Base-by-base conservation (phyloP, 139 green algal species). In the Haematococcus lacustris region DNA sequence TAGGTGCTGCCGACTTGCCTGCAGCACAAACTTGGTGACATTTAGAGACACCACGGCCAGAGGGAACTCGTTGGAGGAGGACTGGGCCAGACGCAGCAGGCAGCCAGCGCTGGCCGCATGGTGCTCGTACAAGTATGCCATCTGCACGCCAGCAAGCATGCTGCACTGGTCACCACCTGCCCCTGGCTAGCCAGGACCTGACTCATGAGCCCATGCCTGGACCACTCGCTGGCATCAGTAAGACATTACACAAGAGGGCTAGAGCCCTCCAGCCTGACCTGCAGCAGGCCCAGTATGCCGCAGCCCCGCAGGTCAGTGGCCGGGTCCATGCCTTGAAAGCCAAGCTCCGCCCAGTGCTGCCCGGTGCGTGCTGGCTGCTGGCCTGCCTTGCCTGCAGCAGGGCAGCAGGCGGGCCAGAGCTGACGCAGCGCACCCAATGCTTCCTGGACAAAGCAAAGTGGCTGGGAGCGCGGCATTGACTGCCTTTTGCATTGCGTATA, bases 251-350 rank as follows among this genome's bases (percentile, higher is more conserved):
- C n/a, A n/a, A n/a, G n/a, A n/a, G n/a, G n/a, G n/a, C n/a, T n/a
- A 66, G 26, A 69, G 28, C 28, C 34, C 63, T 9, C 7, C 34
- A 4, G 39, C 85, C 66, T n/a, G 35, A 92, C 80, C 71, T 91
- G 84, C 77, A 88, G 64, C 37, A 91, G 74, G 1, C 83, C 88
- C 51, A 91, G 67, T 71, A 91, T 75, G 40, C 88, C 88, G 33
- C 75, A 85, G 23, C 78, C 76, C n/a, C 88, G 71, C 68, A 80
- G 73, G 74, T 93, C 88, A 30, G 88, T 93, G 34, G 83, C 80
- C 28, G 88, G 88, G 73, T 93, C 86, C 3, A 82, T 62, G 35
- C 88, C 88, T 60, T 93, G 88, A 51, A 90, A 93, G 2, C 88
- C 88, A 0, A 93, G 13, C 0, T 85, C 73, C 13, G 73, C 75